Evolutionary conservation across 805 yeast genomes (phyloP), one percentile per base, ranked within the genome.

Genomic region (Candida sithepensis): DNA sequence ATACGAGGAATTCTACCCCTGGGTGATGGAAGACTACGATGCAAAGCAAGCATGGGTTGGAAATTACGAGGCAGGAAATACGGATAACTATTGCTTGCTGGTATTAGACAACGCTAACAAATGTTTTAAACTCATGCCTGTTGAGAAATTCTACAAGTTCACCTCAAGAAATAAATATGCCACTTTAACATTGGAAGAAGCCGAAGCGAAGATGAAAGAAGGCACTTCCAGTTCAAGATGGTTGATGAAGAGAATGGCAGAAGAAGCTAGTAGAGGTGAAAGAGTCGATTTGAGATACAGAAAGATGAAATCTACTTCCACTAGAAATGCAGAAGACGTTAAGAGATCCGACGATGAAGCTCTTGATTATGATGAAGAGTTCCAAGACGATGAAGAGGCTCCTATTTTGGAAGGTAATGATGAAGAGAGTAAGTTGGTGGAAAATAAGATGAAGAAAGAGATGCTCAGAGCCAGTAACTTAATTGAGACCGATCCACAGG

Each of bases 331-430:
- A 34, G 71, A 64, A 32, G 75, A 70, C 38, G 69, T 55, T 23
- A 68, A 67, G 40, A 72, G 74, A 48, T 84, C 89, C 10, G 96
- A 89, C 48, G 89, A 87, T 54, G 97, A 91, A 54, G 97, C 90
- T 61, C 70, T 94, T 59, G 99, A 92, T 68, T 92, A 76, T 60
- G 97, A 94, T 57, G 98, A 94, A 65, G 97, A 91, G 65, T 94
- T 94, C 68, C 97, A 94, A 23, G 99, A 94, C 66, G 99, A 94
- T 65, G 99, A 94, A 70, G 99, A 92, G 65, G 98, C 98, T 1
- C 99, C 99, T 24, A 87, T 94, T 49, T 81, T 92, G 75, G 98
- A 92, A 60, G 97, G 97, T 41, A 82, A 91, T 51, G 98, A 92
- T 61, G 97, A 94, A 60, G 98, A 94, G 61, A 87, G 88, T 64